Conservation (phyloP, 2,329 filamentous ascomycete genomes). For the Verticillium nubilum region DNA sequence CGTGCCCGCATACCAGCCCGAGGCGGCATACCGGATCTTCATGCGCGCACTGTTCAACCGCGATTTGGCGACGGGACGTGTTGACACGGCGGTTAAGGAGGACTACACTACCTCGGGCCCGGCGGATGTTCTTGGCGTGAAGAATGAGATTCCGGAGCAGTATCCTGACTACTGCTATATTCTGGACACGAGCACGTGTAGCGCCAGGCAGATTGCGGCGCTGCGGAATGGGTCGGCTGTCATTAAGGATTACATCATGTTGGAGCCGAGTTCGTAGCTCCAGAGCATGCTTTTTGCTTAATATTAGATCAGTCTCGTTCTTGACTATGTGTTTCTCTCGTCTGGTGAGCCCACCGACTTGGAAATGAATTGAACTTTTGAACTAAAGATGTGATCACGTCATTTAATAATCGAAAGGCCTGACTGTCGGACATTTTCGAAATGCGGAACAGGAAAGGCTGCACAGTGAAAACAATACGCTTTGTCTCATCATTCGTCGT, state of each 20-base stretch:
- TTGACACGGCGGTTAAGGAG: slow-evolving; percentile 11
- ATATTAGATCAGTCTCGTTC: no score
- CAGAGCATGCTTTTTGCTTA: no score
- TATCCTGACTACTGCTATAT: slow-evolving; percentile 19
- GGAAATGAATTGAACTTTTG: no score
- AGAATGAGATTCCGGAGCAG: slow-evolving; percentile 14
- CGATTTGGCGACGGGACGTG: slow-evolving; percentile 14
- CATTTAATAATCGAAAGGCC: no score
- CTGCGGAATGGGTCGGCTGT: slow-evolving; percentile 8
- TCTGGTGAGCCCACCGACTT: no score
- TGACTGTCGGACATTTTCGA: no score
- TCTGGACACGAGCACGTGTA: slow-evolving; percentile 14
- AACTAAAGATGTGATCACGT: no score
- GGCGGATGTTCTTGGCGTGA: slow-evolving; percentile 11
- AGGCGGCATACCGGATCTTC: slow-evolving; percentile 40
- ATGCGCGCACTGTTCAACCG: slow-evolving; percentile 32
- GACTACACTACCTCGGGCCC: slow-evolving; percentile 15
- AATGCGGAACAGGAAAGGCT: no score
- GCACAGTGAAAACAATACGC: no score
- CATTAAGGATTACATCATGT: slow-evolving; percentile 10
- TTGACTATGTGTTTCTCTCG: no score
- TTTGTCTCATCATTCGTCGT: no score
- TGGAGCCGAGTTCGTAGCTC: slow-evolving; percentile 5
- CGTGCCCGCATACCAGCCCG: slow-evolving; percentile 45
- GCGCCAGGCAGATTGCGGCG: slow-evolving; percentile 13